These are phyloP conservation scores for Diaporthe humulicola DNA, from an alignment of 2,329 filamentous ascomycete species.

Conservation along the genomic window DNA sequence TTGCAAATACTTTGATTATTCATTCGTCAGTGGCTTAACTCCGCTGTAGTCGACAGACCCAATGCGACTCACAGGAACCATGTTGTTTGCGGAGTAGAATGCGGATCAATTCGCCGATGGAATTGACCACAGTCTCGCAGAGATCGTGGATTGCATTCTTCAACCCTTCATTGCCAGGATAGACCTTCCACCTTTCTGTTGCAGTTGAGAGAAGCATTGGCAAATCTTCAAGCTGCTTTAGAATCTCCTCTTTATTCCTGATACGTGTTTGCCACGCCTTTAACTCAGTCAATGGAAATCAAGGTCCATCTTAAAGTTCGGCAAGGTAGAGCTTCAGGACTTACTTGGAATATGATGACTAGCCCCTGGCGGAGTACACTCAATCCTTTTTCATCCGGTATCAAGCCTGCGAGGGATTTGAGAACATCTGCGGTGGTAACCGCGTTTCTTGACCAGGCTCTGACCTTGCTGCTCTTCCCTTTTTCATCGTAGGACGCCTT, in stretches of 20 bases:
- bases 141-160: not conserved
- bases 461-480: not conserved
- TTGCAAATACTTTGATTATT: not conserved
- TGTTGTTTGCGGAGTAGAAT: slow-evolving; percentile 2
- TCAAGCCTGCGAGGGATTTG: not conserved
- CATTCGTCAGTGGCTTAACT: not conserved
- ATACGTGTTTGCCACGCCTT: slow-evolving; percentile 16
- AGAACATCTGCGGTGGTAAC: not conserved
- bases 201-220: not conserved
- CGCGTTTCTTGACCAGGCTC: not conserved
- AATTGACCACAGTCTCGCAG: not conserved
- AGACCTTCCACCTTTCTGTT: not conserved
- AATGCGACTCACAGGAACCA: not conserved
- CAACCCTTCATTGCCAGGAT: not conserved
- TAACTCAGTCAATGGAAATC: not conserved
- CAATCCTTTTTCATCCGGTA: slow-evolving; percentile 23
- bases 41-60: no score
- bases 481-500: not conserved
- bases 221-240: slow-evolving; percentile 4
- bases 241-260: slow-evolving; percentile 23
- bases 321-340: fast-evolving
- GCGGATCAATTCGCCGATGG: not conserved
- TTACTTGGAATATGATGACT: slow-evolving; percentile 16
- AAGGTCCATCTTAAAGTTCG: fast-evolving
- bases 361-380: slow-evolving; percentile 18